phyloP scores from a whole-genome alignment of 2,329 filamentous ascomycete genomes.

The Trichoderma breve region DNA sequence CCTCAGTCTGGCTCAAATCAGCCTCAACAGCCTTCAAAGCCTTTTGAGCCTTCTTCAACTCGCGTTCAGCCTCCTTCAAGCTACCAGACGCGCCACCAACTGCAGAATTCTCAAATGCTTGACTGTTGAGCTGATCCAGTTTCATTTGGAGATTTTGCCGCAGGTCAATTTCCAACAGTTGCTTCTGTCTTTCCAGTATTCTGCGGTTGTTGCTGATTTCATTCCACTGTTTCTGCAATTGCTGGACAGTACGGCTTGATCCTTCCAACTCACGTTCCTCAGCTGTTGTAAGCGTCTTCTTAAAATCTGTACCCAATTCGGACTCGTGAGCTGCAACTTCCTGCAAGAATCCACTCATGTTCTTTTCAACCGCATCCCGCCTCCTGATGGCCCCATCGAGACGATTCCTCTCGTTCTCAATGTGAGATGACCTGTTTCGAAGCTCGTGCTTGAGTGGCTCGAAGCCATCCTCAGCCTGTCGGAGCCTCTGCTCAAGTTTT shows the following conservation, averaged over 20 bases:
- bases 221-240: constrained; percentile 73
- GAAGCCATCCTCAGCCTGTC: constrained; percentile 77
- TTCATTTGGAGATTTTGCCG: constrained; percentile 85
- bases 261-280: constrained; percentile 79
- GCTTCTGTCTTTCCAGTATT: constrained; percentile 77
- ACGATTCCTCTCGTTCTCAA: constrained; percentile 70
- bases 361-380: constrained; percentile 68
- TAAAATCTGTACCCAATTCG: constrained; percentile 84
- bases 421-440: constrained; percentile 68
- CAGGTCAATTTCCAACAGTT: constrained; percentile 79
- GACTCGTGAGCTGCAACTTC: constrained; percentile 74
- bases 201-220: constrained; percentile 70
- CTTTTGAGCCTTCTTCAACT: constrained; percentile 75
- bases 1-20: constrained; percentile 72
- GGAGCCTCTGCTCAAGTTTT: constrained; percentile 75
- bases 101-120: constrained; percentile 65
- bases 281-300: constrained; percentile 78
- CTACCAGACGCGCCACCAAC: constrained; percentile 61
- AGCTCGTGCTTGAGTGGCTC: constrained; percentile 77
- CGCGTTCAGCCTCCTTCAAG: constrained; percentile 74
- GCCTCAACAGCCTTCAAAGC: constrained; percentile 63
- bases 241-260: constrained; percentile 66
- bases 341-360: constrained; percentile 72
- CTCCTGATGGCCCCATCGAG: constrained; percentile 66
- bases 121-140: constrained; percentile 78